Base-by-base conservation (phyloP, 208 protist species). In the Endotrypanum monterogeii region DNA sequence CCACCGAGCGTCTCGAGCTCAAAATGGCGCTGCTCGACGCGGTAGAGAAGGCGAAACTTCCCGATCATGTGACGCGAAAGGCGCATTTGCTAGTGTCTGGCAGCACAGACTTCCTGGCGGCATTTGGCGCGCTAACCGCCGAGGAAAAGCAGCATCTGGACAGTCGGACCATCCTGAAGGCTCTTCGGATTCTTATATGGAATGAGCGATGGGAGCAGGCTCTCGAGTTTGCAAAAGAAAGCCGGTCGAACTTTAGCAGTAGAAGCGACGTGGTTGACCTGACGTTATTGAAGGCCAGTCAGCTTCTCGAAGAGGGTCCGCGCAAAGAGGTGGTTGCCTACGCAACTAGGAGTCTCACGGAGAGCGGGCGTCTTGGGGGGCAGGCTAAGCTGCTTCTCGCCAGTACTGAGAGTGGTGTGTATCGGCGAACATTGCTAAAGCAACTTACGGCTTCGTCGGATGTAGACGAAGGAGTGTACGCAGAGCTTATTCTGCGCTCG, bases 391-490 rank as follows among this genome's bases (percentile, higher is more conserved):
- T 95, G 5, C 71, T 83, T 39, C 39, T 97, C 44, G 84, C 87
- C 11, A 73, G 73, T 32, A 52, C 84, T 20, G 83, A 93, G 63
- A 85, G 71, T 6, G 88, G 92, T 16, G 35, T 74, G 37, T 72
- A 63, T 12, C 80, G 86, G 30, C 74, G 84, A 48, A 84, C 84
- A 55, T 70, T 86, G 56, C 50, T 95, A 37, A 81, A 75, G 67
- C 90, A 95, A 78, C 71, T 95, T 18, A 76, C 85, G 0, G 80
- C 71, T 23, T 86, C 89, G 11, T 60, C 72, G 25, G 83, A 95
- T 57, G 93, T 90, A 0, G 88, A 95, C 73, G 93, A 97, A 60
- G 52, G 50, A 54, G 79, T 95, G 8, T 95, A 94, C 67, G 89
- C 85, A 0, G 82, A 91, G 71, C 83, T 95, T 46, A 86, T 97